These are phyloP conservation scores for Babjeviella inositovora DNA, from an alignment of 805 yeast genomes.

Conservation along the genomic window DNA sequence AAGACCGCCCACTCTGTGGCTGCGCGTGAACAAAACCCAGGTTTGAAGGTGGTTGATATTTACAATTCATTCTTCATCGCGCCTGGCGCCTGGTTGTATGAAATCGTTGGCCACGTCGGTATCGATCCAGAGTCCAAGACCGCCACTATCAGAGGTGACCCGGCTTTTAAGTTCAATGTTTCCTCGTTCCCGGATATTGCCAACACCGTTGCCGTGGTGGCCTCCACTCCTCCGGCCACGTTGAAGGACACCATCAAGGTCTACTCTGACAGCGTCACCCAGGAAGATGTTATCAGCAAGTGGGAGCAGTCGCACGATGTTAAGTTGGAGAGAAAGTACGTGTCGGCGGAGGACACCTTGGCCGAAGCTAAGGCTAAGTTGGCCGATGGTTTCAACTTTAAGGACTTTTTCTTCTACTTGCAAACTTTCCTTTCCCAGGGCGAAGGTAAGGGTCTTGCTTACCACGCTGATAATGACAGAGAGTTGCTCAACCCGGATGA, in stretches of 20 bases:
- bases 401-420: slow-evolving; percentile 20
- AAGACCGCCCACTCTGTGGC: slow-evolving; percentile 18
- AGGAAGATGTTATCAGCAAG: slow-evolving; percentile 16
- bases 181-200: slow-evolving; percentile 25
- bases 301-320: slow-evolving; percentile 22
- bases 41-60: slow-evolving; percentile 29
- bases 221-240: slow-evolving; percentile 12
- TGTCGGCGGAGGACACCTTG: slow-evolving; percentile 13
- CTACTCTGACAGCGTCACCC: slow-evolving; percentile 20
- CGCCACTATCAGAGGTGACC: slow-evolving; percentile 22
- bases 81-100: slow-evolving; percentile 17
- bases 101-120: slow-evolving; percentile 16
- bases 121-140: slow-evolving; percentile 15
- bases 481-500: slow-evolving; percentile 30
- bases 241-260: slow-evolving; percentile 28
- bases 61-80: slow-evolving; percentile 18
- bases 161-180: slow-evolving; percentile 15
- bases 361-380: slow-evolving; percentile 11
- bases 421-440: slow-evolving; percentile 18
- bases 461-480: slow-evolving; percentile 11
- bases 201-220: slow-evolving; percentile 20
- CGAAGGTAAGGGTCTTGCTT: slow-evolving; percentile 18
- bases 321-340: slow-evolving; percentile 13
- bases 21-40: slow-evolving; percentile 22
- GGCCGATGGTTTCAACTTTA: slow-evolving; percentile 10